Conservation (phyloP, 2,329 filamentous ascomycete genomes). For the Tolypocladium inflatum region DNA sequence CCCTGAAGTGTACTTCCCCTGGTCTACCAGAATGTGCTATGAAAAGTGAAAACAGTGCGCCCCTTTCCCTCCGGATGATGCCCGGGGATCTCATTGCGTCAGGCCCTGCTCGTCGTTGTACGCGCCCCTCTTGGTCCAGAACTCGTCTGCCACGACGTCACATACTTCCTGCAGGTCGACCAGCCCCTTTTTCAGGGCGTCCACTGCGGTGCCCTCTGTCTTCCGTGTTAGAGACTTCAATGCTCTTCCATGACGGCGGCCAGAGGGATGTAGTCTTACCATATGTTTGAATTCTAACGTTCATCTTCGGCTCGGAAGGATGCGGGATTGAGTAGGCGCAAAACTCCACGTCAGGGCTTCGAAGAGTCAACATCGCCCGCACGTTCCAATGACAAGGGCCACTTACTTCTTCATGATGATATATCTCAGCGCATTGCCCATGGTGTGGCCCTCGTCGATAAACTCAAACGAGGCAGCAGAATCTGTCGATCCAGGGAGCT, state of each 20-base stretch:
- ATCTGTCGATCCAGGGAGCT: slow-evolving; percentile 79
- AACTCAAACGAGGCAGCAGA: slow-evolving; percentile 95
- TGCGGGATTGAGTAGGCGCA: slow-evolving; percentile 97
- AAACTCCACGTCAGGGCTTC: slow-evolving; percentile 89
- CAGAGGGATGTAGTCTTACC: slow-evolving; percentile 43
- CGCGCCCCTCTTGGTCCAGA: slow-evolving; percentile 46
- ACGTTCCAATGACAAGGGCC: slow-evolving; percentile 15
- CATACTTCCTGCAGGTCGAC: slow-evolving; percentile 84
- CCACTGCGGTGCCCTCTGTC: slow-evolving; percentile 67
- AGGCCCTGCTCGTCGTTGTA: slow-evolving; percentile 25
- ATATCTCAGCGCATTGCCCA: slow-evolving; percentile 88
- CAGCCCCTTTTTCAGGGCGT: slow-evolving; percentile 84
- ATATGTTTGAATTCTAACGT: slow-evolving; percentile 93
- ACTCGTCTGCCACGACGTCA: slow-evolving; percentile 89
- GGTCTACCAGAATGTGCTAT: neutral
- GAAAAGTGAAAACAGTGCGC: neutral
- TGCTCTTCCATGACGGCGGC: neutral
- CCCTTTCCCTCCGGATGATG: slow-evolving; percentile 1
- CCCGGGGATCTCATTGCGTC: slow-evolving; percentile 14
- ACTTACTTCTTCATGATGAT: slow-evolving; percentile 96
- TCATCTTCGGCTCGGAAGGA: slow-evolving; percentile 93
- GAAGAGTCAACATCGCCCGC: slow-evolving; percentile 4
- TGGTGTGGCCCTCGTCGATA: slow-evolving; percentile 83
- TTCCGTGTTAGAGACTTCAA: slow-evolving; percentile 5
- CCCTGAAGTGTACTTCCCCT: slow-evolving; percentile 7